phyloP scores from a whole-genome alignment of 1,139 yeast genomes.

The Scheffersomyces titani region DNA sequence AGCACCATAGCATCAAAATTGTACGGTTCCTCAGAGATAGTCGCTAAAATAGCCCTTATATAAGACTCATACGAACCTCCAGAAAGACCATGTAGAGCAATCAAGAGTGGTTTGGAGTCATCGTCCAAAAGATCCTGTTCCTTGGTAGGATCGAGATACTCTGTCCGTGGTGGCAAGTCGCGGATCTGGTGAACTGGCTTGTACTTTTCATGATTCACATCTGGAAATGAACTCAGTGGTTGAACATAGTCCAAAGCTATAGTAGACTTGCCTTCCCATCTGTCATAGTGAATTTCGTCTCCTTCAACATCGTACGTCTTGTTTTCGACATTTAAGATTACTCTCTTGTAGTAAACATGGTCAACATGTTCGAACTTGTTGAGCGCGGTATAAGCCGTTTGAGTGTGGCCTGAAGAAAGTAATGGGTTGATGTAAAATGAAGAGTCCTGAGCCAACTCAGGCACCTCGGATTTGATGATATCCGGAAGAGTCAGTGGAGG shows the following conservation, averaged over 20 bases:
- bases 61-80: constrained; percentile 67
- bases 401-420: constrained; percentile 44
- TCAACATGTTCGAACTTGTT: constrained; percentile 38
- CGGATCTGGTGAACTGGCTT: constrained; percentile 37
- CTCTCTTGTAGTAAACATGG: constrained; percentile 39
- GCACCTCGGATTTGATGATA: constrained; percentile 28
- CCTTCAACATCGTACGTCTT: constrained; percentile 29
- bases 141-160: constrained; percentile 34
- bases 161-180: constrained; percentile 46
- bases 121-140: constrained; percentile 31
- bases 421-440: constrained; percentile 40
- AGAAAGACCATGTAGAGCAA: constrained; percentile 60
- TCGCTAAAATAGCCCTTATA: constrained; percentile 44
- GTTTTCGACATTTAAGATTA: constrained; percentile 34
- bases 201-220: constrained; percentile 26
- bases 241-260: constrained; percentile 44
- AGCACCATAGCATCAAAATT: constrained; percentile 56
- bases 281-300: constrained; percentile 37
- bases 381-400: constrained; percentile 48
- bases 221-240: constrained; percentile 14
- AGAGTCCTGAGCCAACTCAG: constrained; percentile 34
- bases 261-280: constrained; percentile 44
- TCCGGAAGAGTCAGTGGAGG: constrained; percentile 20
- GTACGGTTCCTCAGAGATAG: constrained; percentile 32
- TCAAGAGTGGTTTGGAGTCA: constrained; percentile 51